A percentile compares a stretch with the other conserved stretches of the same genome.
These are phyloP conservation scores for Backusella sp. DNA, from an alignment of 192 early-diverging fungal genomes.

Conservation along the genomic window DNA sequence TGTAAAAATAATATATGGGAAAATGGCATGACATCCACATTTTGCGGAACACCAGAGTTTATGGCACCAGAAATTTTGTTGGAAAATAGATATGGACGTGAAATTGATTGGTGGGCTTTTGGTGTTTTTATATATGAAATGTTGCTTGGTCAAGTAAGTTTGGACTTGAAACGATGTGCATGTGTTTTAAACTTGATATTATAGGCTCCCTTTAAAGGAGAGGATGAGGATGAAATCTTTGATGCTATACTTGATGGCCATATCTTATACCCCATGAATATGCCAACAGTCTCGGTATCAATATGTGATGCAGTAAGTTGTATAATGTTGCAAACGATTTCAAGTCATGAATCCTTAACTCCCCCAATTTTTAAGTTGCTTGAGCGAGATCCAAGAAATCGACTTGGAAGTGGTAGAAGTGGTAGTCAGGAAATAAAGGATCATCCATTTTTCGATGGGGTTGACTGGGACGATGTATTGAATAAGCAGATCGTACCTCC, in stretches of 20 bases:
- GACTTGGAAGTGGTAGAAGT: slow-evolving; percentile 59
- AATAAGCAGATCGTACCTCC: slow-evolving; percentile 66
- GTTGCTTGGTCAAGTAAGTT: slow-evolving; percentile 61
- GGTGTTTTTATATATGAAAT: slow-evolving; percentile 62
- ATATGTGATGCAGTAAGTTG: slow-evolving; percentile 58
- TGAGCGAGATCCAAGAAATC: slow-evolving; percentile 61
- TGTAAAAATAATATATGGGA: slow-evolving; percentile 80
- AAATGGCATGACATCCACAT: slow-evolving; percentile 68
- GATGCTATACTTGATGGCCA: slow-evolving; percentile 81
- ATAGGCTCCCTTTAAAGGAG: slow-evolving; percentile 68
- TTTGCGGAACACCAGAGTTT: slow-evolving; percentile 87
- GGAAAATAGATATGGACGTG: slow-evolving; percentile 75
- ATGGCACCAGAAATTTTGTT: slow-evolving; percentile 85
- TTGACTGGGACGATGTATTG: slow-evolving; percentile 77
- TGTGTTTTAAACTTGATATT: not conserved
- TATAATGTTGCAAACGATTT: not conserved
- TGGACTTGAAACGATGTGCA: no score
- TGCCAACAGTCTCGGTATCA: slow-evolving; percentile 65
- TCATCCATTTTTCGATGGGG: slow-evolving; percentile 72
- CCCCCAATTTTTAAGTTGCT: slow-evolving; percentile 50
- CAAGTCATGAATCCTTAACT: not conserved
- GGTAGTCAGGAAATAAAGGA: slow-evolving; percentile 72
- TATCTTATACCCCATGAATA: slow-evolving; percentile 68
- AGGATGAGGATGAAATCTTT: slow-evolving; percentile 86
- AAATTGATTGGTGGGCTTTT: slow-evolving; percentile 86